Conservation (phyloP, 352 stramenopile species). For the Blastocystis sp. region DNA sequence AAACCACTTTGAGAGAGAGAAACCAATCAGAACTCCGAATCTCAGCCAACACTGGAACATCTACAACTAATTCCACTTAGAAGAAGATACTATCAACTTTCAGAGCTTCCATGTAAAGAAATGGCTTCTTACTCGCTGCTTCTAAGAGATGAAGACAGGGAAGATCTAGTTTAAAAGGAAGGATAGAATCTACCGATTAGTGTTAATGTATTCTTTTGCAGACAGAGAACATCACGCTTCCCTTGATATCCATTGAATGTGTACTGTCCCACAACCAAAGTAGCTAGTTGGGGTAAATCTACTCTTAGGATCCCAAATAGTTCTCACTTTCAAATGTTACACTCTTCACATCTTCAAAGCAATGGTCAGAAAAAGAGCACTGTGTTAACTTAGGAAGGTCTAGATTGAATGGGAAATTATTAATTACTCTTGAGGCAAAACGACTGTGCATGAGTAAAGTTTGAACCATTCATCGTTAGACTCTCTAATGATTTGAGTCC, state of each 20-base stretch:
- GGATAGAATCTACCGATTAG: not conserved
- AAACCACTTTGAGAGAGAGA: not conserved
- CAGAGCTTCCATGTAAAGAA: not conserved
- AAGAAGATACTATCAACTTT: not conserved
- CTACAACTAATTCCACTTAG: not conserved
- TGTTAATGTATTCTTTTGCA: not conserved
- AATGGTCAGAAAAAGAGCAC: no score
- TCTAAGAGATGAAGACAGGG: not conserved
- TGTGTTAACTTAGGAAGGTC: not conserved
- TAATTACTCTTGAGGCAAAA: not conserved
- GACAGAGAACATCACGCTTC: not conserved
- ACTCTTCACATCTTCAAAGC: no score
- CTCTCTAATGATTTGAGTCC: no score
- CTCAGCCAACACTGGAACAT: not conserved
- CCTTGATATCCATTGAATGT: not conserved
- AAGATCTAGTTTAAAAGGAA: not conserved
- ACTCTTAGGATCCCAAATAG: not conserved
- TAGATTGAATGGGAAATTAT: not conserved
- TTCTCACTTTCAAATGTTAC: no score
- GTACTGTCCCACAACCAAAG: no score
- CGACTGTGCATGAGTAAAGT: no score
- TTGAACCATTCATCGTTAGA: no score
- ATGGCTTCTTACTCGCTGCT: not conserved
- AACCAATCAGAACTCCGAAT: not conserved
- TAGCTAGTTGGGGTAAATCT: not conserved